Evolutionary conservation across 2,329 filamentous ascomycete genomes (phyloP), one percentile per base, ranked within the genome.

Genomic region (Elsinoe fawcettii): DNA sequence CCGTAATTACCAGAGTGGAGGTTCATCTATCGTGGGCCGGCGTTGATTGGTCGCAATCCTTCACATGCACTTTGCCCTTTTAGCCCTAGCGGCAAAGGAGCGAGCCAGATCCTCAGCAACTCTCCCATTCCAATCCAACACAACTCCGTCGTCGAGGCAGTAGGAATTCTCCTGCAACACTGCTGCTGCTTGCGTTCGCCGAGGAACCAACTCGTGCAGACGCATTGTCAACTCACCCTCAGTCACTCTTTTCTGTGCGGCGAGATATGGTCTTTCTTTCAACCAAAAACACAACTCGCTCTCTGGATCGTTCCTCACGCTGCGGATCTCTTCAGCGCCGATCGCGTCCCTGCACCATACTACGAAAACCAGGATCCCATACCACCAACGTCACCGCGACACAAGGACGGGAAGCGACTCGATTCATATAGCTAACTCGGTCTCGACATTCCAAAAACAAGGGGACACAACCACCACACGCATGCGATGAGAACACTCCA

Each of bases 401-500:
- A 54, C 36, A 34, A 22, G 49, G 36, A n/a, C 12, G 49, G 14
- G n/a, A 30, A 30, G 27, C 27, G 27, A 34, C 43, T 23, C 22
- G n/a, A 47, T 47, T 22, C 27, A 47, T 47, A 25, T 25, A 36
- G 9, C 2, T 25, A 14, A 12, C 39, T 16, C 25, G 37, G 14
- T 4, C 7, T 47, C 27, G n/a, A 47, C 22, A 14, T 46, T n/a
- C 25, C 11, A 22, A 30, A 44, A 43, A 22, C 32, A 55, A 55
- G 53, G 55, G 27, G 16, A 36, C 27, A n/a, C 54, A 16, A 46
- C 41, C 44, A 56, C 41, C 51, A 36, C 39, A 37, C 58, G 58
- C 58, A 59, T 59, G 57, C 56, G 34, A 61, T 61, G 60, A 59
- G 41, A 44, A 53, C 51, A 36, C 43, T 53, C 27, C 25, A 25